Evolutionary conservation across 768 basidiomycete genomes (phyloP).

Genomic region (Hypsizygus marmoreus): DNA sequence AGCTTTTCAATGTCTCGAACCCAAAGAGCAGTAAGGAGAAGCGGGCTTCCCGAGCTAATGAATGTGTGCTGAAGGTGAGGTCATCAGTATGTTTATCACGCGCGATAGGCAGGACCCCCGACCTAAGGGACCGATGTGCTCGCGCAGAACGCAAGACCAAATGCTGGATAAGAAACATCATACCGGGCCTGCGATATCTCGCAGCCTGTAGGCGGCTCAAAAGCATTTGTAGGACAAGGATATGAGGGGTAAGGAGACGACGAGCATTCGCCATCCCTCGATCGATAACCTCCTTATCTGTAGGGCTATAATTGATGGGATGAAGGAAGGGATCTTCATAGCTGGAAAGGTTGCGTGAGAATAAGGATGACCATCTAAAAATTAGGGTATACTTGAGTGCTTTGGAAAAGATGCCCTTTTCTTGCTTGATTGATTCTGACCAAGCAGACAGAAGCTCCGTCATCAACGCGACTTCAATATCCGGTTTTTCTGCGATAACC

Average conservation of each 20-base stretch:
- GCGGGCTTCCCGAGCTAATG: conserved; percentile 85
- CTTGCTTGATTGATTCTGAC: conserved; percentile 75
- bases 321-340: conserved; percentile 87
- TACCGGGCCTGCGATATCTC: conserved; percentile 79
- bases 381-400: too few species aligned
- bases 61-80: conserved; percentile 68
- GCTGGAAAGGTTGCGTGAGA: conserved; percentile 57
- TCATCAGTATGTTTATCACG: conserved; percentile 3
- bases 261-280: conserved; percentile 68
- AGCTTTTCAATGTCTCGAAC: conserved; percentile 89
- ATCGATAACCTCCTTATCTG: conserved; percentile 82
- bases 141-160: conserved; percentile 81
- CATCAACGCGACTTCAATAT: conserved; percentile 82
- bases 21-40: conserved; percentile 93
- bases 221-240: conserved; percentile 82
- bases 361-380: too few species aligned
- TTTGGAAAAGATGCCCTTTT: conserved; percentile 51
- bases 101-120: conserved; percentile 11
- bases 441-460: conserved; percentile 86
- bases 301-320: conserved; percentile 86
- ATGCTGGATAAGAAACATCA: conserved; percentile 84
- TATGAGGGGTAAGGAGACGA: conserved; percentile 80
- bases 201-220: conserved; percentile 93
- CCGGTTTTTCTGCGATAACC: conserved; percentile 86
- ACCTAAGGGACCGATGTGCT: conserved; percentile 79